A percentile compares a stretch with the other conserved stretches of the same genome.
phyloP scores from a whole-genome alignment of 2,329 filamentous ascomycete genomes.

The Colletotrichum noveboracense region DNA sequence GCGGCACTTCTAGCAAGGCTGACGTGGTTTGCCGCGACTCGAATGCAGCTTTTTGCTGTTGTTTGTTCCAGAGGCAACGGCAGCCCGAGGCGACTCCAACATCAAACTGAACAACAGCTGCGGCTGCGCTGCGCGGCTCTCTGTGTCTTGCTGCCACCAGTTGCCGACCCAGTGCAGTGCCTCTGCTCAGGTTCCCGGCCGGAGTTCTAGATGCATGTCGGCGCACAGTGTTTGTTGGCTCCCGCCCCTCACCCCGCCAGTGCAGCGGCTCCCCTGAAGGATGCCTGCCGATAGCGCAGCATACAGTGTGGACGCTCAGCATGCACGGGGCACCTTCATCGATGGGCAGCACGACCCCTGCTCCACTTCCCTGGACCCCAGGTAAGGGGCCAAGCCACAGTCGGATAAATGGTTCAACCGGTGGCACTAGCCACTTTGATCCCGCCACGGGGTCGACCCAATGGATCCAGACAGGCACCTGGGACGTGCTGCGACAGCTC shows the following conservation, averaged over 20 bases:
- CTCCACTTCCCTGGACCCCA: not conserved
- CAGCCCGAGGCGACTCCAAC: not conserved
- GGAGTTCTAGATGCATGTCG: slow-evolving; percentile 2
- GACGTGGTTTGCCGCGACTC: not conserved
- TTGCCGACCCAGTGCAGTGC: not conserved
- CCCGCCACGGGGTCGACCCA: not conserved
- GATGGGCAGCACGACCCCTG: not conserved
- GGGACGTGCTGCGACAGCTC: slow-evolving; percentile 3
- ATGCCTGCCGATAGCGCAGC: not conserved
- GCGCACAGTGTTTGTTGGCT: not conserved
- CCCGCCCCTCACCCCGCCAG: not conserved
- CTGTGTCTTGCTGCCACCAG: not conserved
- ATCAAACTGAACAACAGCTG: not conserved
- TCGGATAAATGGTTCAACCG: not conserved
- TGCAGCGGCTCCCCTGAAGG: not conserved
- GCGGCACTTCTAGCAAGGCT: not conserved
- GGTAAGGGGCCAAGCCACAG: not conserved
- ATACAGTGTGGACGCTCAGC: not conserved
- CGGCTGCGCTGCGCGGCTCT: not conserved
- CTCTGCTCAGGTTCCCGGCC: not conserved
- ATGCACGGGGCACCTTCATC: not conserved
- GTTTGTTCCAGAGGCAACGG: not conserved
- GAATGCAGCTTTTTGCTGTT: not conserved
- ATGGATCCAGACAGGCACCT: not conserved
- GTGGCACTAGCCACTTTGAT: not conserved